Percentiles rank a stretch among this genome's conserved stretches.
These are phyloP conservation scores for Lentinus tigrinus DNA, from an alignment of 768 basidiomycete genomes.

Conservation along the genomic window DNA sequence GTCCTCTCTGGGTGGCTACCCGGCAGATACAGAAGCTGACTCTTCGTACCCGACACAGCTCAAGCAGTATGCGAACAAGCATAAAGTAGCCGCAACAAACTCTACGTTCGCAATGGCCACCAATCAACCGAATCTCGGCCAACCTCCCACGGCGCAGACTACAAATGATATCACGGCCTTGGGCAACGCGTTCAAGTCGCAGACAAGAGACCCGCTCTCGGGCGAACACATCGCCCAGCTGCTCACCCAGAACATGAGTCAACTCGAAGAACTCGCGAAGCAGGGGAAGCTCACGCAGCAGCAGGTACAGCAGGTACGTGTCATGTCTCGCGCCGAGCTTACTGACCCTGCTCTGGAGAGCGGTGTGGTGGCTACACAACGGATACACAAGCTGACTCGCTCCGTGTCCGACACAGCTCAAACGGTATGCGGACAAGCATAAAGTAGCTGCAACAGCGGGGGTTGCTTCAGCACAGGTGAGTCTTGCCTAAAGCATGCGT, in stretches of 20 bases:
- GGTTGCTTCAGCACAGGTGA: slow-evolving; percentile 14
- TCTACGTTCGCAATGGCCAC: too few relatives aligned
- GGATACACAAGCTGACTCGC: too few relatives aligned
- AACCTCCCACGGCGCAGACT: too few relatives aligned
- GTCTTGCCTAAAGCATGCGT: neutral
- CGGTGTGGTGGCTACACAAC: too few relatives aligned
- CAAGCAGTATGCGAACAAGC: slow-evolving; percentile 66
- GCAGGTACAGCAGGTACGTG: slow-evolving; percentile 66
- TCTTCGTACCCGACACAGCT: too few relatives aligned
- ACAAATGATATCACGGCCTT: slow-evolving; percentile 58
- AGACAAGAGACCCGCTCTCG: slow-evolving; percentile 60
- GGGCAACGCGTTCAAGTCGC: slow-evolving; percentile 60
- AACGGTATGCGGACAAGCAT: slow-evolving; percentile 67
- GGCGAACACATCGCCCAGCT: slow-evolving; percentile 65
- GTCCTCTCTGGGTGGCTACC: too few relatives aligned
- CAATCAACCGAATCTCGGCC: too few relatives aligned
- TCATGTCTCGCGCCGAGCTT: neutral
- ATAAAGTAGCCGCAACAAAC: too few relatives aligned
- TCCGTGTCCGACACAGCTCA: too few relatives aligned
- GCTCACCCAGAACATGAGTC: slow-evolving; percentile 66
- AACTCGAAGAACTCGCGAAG: slow-evolving; percentile 60
- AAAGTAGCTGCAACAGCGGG: too few relatives aligned
- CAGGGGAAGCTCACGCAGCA: slow-evolving; percentile 72
- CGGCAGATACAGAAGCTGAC: too few relatives aligned
- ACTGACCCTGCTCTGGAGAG: too few relatives aligned